These are phyloP conservation scores for Uronychia binucleata DNA, from an alignment of 73 alveolate species.

Conservation along the genomic window DNA sequence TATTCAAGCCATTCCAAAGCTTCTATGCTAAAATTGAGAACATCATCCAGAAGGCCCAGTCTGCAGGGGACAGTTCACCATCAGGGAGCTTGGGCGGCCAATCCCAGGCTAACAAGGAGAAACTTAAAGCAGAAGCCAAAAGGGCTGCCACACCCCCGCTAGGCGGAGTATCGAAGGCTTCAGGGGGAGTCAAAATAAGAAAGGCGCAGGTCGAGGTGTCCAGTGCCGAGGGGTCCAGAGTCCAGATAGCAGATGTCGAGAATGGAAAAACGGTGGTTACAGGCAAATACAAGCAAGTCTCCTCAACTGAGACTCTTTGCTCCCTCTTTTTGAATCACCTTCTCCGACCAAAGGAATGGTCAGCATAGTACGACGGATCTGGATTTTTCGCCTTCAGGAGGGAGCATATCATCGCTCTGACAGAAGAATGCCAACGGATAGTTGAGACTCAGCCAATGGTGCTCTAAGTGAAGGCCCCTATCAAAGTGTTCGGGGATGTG, in stretches of 20 bases:
- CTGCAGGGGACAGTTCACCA: neutral
- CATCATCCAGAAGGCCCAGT: conserved; percentile 2
- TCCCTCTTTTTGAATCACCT: conserved; percentile 70
- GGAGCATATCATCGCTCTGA: conserved; percentile 63
- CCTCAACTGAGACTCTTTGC: conserved; percentile 33
- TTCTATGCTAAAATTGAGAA: conserved; percentile 47
- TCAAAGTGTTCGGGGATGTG: conserved; percentile 94
- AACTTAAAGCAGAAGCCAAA: too few relatives aligned
- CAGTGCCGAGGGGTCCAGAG: too few relatives aligned
- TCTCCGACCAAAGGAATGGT: conserved; percentile 79
- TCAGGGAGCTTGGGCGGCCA: conserved; percentile 3
- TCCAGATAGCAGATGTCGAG: conserved; percentile 9
- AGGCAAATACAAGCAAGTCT: neutral
- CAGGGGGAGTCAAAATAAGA: conserved; percentile 18
- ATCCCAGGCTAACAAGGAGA: too few relatives aligned
- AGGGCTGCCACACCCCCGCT: too few relatives aligned
- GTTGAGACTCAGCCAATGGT: conserved; percentile 91
- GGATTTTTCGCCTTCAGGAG: conserved; percentile 57
- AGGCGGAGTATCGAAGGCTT: too few relatives aligned
- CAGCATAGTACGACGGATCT: conserved; percentile 50
- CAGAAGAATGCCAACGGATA: conserved; percentile 74
- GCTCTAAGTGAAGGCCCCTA: conserved; percentile 79
- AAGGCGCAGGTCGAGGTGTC: conserved; percentile 23
- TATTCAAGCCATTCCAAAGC: conserved; percentile 24
- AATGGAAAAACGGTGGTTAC: conserved; percentile 2